Conservation (phyloP, 2,329 filamentous ascomycete species). For the Phoma sp. region DNA sequence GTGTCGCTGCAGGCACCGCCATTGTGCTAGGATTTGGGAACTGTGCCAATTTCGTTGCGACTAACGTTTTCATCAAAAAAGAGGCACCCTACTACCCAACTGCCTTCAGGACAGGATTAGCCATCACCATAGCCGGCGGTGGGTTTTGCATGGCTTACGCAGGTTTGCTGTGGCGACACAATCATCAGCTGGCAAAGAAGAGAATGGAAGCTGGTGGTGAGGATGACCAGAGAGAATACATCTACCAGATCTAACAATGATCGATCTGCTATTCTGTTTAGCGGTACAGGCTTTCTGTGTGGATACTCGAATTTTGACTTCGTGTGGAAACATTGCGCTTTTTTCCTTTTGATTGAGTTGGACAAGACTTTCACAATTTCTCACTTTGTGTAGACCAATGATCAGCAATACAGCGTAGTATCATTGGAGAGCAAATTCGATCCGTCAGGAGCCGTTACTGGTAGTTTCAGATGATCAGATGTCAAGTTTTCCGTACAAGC, state of each 20-base stretch:
- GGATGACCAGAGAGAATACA: slow-evolving; percentile 34
- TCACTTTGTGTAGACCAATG: neutral
- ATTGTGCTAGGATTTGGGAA: slow-evolving; percentile 54
- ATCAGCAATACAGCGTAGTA: neutral
- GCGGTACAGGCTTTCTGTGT: neutral
- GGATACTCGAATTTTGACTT: neutral
- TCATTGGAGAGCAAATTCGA: neutral
- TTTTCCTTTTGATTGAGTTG: neutral
- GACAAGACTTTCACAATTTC: neutral
- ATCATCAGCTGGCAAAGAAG: slow-evolving; percentile 51
- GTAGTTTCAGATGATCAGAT: too few relatives aligned
- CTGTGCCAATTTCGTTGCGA: slow-evolving; percentile 63
- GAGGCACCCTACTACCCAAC: slow-evolving; percentile 38
- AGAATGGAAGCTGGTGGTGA: slow-evolving; percentile 24
- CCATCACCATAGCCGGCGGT: slow-evolving; percentile 35
- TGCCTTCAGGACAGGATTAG: slow-evolving; percentile 45
- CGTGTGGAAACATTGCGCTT: neutral
- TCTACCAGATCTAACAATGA: slow-evolving; percentile 31
- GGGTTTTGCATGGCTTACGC: slow-evolving; percentile 39
- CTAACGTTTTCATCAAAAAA: slow-evolving; percentile 38
- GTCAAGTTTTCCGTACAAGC: too few relatives aligned
- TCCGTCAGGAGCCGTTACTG: too few relatives aligned
- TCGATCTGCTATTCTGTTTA: neutral
- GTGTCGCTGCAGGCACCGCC: slow-evolving; percentile 26
- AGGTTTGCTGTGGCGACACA: slow-evolving; percentile 58